Evolutionary conservation across 495 filamentous ascomycete species (phyloP).

Genomic region (Tetracladium marchalianum): DNA sequence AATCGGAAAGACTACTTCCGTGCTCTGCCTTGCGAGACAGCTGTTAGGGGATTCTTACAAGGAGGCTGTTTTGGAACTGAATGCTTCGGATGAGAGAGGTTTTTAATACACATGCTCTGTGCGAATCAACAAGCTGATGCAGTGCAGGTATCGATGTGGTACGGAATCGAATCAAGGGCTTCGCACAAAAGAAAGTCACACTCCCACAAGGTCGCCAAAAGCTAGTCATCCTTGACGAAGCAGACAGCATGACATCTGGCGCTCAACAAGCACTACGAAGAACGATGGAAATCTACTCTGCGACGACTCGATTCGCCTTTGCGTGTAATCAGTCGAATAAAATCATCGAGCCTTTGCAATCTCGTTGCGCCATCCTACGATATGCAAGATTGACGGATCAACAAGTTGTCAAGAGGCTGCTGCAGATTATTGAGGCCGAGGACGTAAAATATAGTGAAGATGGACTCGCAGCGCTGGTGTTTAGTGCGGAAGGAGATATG

Average conservation of each 20-base stretch:
- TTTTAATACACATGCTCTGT: background rate
- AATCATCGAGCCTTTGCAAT: constrained; percentile 97
- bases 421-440: constrained; percentile 88
- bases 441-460: constrained; percentile 83
- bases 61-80: constrained; percentile 92
- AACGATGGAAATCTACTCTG: constrained; percentile 98
- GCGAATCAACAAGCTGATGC: background rate
- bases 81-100: constrained; percentile 93
- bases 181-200: constrained; percentile 98
- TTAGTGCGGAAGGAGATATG: constrained; percentile 98
- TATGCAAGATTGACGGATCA: constrained; percentile 87
- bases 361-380: constrained; percentile 89
- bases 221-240: constrained; percentile 94
- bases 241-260: constrained; percentile 93
- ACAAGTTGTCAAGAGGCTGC: constrained; percentile 79
- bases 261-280: constrained; percentile 92
- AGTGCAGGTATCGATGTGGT: constrained; percentile 84
- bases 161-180: constrained; percentile 96
- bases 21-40: constrained; percentile 87
- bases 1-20: constrained; percentile 96
- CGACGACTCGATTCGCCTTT: constrained; percentile 95
- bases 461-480: constrained; percentile 88
- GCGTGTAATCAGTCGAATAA: constrained; percentile 99
- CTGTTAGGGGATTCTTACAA: constrained; percentile 91
- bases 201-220: constrained; percentile 87